Percentiles rank a stretch among this genome's conserved stretches.
Conservation (phyloP, 768 basidiomycete species). For the Infundibulicybe gibba region DNA sequence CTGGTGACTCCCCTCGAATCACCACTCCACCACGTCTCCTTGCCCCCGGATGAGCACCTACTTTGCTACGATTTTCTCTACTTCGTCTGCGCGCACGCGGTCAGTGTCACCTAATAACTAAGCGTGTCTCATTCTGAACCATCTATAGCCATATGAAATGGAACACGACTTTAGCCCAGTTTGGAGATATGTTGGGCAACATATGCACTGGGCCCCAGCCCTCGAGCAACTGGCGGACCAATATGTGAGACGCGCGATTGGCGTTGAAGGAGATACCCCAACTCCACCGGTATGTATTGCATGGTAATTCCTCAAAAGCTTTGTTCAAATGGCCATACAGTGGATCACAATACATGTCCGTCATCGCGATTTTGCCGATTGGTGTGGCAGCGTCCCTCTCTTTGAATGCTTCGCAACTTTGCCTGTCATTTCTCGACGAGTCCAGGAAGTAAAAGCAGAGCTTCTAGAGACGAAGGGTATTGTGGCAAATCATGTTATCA, state of each 20-base stretch:
- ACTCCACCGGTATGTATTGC: slow-evolving; percentile 42
- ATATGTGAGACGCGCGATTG: slow-evolving; percentile 44
- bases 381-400: slow-evolving; percentile 37
- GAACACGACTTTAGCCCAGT: slow-evolving; percentile 55
- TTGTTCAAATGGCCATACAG: slow-evolving; percentile 21
- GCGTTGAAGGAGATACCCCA: slow-evolving; percentile 25
- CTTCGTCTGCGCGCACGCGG: slow-evolving; percentile 44
- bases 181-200: slow-evolving; percentile 51
- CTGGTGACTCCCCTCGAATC: slow-evolving; percentile 39
- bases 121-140: neutral
- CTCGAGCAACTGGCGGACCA: slow-evolving; percentile 38
- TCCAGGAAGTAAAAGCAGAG: slow-evolving; percentile 51
- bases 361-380: slow-evolving; percentile 47
- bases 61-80: slow-evolving; percentile 53
- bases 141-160: slow-evolving; percentile 48
- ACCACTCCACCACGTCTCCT: slow-evolving; percentile 30
- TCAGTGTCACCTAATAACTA: slow-evolving; percentile 14
- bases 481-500: slow-evolving; percentile 47
- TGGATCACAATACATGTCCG: slow-evolving; percentile 59
- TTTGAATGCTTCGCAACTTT: slow-evolving; percentile 52
- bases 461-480: slow-evolving; percentile 40
- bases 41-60: slow-evolving; percentile 49
- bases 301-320: neutral
- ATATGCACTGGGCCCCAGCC: slow-evolving; percentile 45
- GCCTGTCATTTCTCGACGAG: slow-evolving; percentile 48